A percentile compares a stretch with the other conserved stretches of the same genome.
Evolutionary conservation across 2,329 filamentous ascomycete genomes (phyloP).

Genomic region (Colletotrichum somersetense): DNA sequence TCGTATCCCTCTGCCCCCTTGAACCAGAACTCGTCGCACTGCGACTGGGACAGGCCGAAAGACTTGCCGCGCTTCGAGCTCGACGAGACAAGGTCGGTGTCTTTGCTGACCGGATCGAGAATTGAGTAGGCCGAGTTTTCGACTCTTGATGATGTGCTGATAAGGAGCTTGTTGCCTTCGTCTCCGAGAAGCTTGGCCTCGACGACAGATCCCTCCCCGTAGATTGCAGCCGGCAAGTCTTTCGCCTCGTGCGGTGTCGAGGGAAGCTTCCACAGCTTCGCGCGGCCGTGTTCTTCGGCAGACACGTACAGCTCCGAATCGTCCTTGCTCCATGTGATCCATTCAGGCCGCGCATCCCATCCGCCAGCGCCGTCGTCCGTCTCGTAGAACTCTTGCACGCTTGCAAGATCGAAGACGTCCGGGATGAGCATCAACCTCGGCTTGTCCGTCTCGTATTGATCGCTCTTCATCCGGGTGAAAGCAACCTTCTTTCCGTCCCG

Average conservation of each 20-base stretch:
- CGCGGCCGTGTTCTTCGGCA: slow-evolving; percentile 77
- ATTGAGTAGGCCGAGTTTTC: slow-evolving; percentile 80
- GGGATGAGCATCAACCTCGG: slow-evolving; percentile 75
- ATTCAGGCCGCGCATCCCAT: slow-evolving; percentile 71
- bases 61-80: slow-evolving; percentile 73
- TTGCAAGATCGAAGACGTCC: slow-evolving; percentile 68
- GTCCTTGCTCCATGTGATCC: slow-evolving; percentile 68
- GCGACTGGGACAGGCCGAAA: slow-evolving; percentile 73
- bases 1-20: slow-evolving; percentile 70
- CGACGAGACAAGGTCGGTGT: slow-evolving; percentile 67
- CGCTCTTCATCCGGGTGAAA: slow-evolving; percentile 82
- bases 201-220: slow-evolving; percentile 65
- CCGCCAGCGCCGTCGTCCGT: slow-evolving; percentile 72
- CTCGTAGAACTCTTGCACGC: slow-evolving; percentile 72
- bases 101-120: slow-evolving; percentile 60
- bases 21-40: slow-evolving; percentile 78
- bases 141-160: slow-evolving; percentile 76
- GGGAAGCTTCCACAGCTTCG: slow-evolving; percentile 72
- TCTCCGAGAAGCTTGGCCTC: slow-evolving; percentile 66
- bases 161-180: slow-evolving; percentile 64
- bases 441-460: slow-evolving; percentile 86
- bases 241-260: slow-evolving; percentile 64
- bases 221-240: slow-evolving; percentile 63
- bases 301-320: slow-evolving; percentile 77
- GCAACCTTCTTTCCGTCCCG: slow-evolving; percentile 77